Conservation (phyloP, 1,139 yeast species). For the Candida frijolesensis region DNA sequence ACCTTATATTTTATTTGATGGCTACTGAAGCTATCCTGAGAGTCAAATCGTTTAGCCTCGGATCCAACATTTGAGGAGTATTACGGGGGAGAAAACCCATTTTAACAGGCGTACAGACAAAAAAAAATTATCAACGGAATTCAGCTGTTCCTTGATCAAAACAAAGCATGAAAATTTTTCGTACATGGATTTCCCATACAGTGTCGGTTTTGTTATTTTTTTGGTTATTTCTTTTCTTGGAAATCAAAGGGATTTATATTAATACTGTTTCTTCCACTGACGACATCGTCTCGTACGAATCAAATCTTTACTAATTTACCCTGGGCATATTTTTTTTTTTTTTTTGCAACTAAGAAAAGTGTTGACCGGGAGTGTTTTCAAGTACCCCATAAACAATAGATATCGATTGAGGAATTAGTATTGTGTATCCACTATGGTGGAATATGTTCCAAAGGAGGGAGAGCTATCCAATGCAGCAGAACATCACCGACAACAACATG, state of each 20-base stretch:
- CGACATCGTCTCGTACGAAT: no score
- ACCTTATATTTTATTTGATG: no score
- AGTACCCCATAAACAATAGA: background rate
- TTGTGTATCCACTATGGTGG: background rate
- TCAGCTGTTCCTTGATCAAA: background rate
- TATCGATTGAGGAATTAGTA: no score
- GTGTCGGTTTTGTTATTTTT: background rate
- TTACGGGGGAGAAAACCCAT: background rate
- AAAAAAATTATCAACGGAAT: slow-evolving; percentile 3
- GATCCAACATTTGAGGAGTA: no score
- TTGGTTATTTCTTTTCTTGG: background rate
- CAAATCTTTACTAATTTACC: no score
- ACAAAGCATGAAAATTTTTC: background rate
- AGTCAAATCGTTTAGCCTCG: no score
- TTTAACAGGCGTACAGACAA: background rate
- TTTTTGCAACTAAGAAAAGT: background rate
- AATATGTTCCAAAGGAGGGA: background rate
- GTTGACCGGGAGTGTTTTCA: no score
- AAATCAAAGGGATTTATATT: background rate
- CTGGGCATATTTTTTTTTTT: background rate
- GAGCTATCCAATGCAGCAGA: background rate
- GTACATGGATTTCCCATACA: background rate
- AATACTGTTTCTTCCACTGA: background rate
- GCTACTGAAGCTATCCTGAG: background rate
- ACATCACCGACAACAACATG: background rate